Evolutionary conservation across 768 basidiomycete species (phyloP).

Genomic region (Pleurotus platypus): DNA sequence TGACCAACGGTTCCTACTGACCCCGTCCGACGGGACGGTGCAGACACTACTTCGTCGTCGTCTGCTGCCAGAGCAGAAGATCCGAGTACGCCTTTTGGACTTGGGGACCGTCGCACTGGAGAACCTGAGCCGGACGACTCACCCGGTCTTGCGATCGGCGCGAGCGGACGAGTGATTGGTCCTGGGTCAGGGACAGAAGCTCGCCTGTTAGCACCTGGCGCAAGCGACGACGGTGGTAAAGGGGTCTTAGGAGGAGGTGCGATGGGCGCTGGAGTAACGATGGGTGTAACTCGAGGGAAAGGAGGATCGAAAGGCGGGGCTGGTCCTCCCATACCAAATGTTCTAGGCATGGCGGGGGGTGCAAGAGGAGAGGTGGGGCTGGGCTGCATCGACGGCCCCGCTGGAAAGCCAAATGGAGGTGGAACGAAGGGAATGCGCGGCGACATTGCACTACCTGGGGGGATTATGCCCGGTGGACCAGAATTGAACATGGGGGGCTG

Average conservation of each 20-base stretch:
- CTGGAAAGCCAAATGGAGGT: slow-evolving; percentile 50
- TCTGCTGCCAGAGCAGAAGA: slow-evolving; percentile 77
- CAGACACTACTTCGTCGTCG: slow-evolving; percentile 71
- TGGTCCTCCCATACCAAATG: slow-evolving; percentile 25
- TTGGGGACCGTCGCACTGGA: slow-evolving; percentile 42
- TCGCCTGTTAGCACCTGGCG: slow-evolving; percentile 18
- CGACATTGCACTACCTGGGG: slow-evolving; percentile 44
- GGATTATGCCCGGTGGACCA: slow-evolving; percentile 34
- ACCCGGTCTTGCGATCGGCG: slow-evolving; percentile 66
- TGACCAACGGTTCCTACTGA: slow-evolving; percentile 39
- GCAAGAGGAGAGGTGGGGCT: slow-evolving; percentile 43
- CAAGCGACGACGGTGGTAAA: slow-evolving; percentile 24
- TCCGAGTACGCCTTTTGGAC: slow-evolving; percentile 66
- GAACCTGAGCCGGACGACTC: slow-evolving; percentile 43
- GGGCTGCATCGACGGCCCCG: slow-evolving; percentile 16
- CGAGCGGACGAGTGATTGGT: slow-evolving; percentile 58
- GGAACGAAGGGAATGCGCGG: slow-evolving; percentile 53
- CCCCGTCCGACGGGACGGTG: slow-evolving; percentile 34
- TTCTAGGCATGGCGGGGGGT: slow-evolving; percentile 50
- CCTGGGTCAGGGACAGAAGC: slow-evolving; percentile 44
- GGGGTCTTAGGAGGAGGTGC: slow-evolving; percentile 50
- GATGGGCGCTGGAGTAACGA: slow-evolving; percentile 45
- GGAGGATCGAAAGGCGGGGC: slow-evolving; percentile 51
- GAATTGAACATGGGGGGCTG: slow-evolving; percentile 48
- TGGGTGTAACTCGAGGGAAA: slow-evolving; percentile 39